These are phyloP conservation scores for Leccinum subtestaceum DNA, from an alignment of 768 basidiomycete genomes.

Conservation along the genomic window DNA sequence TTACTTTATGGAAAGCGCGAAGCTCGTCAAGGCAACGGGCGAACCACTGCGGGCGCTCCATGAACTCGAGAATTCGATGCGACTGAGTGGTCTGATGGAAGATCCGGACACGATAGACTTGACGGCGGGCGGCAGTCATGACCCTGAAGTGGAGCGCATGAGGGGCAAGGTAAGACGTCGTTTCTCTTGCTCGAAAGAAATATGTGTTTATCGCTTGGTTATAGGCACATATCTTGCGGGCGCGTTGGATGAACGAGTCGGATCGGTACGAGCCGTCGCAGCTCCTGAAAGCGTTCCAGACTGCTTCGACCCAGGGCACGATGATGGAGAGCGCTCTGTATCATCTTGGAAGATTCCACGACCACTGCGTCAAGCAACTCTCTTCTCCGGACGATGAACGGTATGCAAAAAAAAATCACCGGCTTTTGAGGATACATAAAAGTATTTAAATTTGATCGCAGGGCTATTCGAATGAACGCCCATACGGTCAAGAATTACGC, in stretches of 20 bases:
- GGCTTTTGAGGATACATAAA: background rate
- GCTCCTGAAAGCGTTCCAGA: slow-evolving; percentile 58
- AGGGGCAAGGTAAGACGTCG: slow-evolving; percentile 64
- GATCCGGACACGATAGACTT: slow-evolving; percentile 51
- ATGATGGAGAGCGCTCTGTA: slow-evolving; percentile 84
- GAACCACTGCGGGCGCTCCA: slow-evolving; percentile 83
- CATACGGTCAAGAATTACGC: slow-evolving; percentile 66
- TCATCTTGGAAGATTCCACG: slow-evolving; percentile 86
- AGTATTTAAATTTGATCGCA: slow-evolving; percentile 22
- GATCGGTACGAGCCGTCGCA: slow-evolving; percentile 69
- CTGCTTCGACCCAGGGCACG: slow-evolving; percentile 47
- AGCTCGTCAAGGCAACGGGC: slow-evolving; percentile 74
- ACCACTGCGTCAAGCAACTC: slow-evolving; percentile 67
- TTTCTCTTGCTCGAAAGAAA: background rate
- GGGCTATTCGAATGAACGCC: slow-evolving; percentile 61
- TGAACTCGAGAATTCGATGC: slow-evolving; percentile 78
- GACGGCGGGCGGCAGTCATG: slow-evolving; percentile 45
- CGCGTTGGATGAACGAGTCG: slow-evolving; percentile 91
- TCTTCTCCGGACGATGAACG: slow-evolving; percentile 50
- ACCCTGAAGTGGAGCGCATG: slow-evolving; percentile 47
- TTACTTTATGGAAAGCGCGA: slow-evolving; percentile 88
- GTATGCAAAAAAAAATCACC: slow-evolving; percentile 28
- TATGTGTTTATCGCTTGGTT: background rate
- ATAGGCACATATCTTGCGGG: slow-evolving; percentile 76
- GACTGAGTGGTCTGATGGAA: slow-evolving; percentile 45